Conservation (phyloP, 495 filamentous ascomycete species). For the Aspergillus heteromorphus region DNA sequence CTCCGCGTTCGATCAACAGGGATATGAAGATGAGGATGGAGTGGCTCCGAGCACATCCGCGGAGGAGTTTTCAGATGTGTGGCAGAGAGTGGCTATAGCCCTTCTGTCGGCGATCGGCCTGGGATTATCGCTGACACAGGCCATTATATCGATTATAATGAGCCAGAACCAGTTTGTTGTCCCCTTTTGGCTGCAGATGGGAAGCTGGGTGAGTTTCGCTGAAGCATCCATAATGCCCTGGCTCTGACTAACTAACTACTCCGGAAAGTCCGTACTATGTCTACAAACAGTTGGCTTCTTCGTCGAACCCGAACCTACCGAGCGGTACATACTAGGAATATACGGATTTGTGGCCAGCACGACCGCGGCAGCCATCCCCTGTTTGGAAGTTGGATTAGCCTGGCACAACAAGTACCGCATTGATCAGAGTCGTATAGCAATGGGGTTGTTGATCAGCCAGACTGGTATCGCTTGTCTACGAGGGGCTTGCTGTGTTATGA, state of each 20-base stretch:
- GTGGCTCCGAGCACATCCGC: slow-evolving; percentile 13
- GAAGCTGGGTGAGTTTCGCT: slow-evolving; percentile 29
- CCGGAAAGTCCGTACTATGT: slow-evolving; percentile 24
- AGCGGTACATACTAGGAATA: slow-evolving; percentile 25
- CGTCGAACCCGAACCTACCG: slow-evolving; percentile 26
- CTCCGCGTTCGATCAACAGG: slow-evolving; percentile 13
- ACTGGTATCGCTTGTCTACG: slow-evolving; percentile 23
- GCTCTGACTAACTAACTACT: background rate
- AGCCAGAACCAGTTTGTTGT: slow-evolving; percentile 2
- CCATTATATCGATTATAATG: slow-evolving; percentile 7
- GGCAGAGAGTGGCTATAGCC: slow-evolving; percentile 13
- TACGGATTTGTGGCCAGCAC: slow-evolving; percentile 29
- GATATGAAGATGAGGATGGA: slow-evolving; percentile 19
- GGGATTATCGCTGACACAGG: slow-evolving; percentile 16
- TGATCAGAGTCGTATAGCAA: slow-evolving; percentile 7
- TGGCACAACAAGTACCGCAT: slow-evolving; percentile 10
- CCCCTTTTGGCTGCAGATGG: slow-evolving; percentile 30
- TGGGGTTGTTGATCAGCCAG: slow-evolving; percentile 18
- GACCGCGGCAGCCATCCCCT: slow-evolving; percentile 13
- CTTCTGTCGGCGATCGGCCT: slow-evolving; percentile 12
- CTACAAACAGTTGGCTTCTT: slow-evolving; percentile 33
- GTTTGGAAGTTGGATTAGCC: slow-evolving; percentile 16
- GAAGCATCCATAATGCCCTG: background rate
- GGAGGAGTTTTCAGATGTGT: slow-evolving; percentile 8
- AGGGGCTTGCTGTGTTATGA: slow-evolving; percentile 25